phyloP scores from a whole-genome alignment of 2,329 filamentous ascomycete species.

The Trichoderma atroviride region DNA sequence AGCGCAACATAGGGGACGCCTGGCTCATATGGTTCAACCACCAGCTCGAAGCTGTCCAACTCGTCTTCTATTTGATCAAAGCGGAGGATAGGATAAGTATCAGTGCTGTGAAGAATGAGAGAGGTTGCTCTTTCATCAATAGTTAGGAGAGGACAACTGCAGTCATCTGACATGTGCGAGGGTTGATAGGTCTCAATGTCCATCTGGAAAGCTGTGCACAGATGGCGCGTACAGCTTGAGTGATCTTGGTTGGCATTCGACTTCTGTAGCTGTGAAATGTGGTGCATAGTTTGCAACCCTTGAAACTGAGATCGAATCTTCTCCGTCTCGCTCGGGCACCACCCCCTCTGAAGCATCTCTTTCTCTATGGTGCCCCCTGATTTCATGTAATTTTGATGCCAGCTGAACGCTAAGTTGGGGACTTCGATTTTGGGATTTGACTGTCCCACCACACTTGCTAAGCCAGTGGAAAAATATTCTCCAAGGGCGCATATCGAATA shows the following conservation, averaged over 20 bases:
- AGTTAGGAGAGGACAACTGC: conserved; percentile 32
- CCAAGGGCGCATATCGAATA: conserved; percentile 36
- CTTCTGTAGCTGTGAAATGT: conserved; percentile 31
- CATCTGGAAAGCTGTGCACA: conserved; percentile 39
- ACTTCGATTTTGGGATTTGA: conserved; percentile 26
- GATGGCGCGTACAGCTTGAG: conserved; percentile 32
- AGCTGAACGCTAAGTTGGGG: conserved; percentile 29
- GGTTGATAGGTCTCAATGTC: conserved; percentile 35
- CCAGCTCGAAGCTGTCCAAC: conserved; percentile 28
- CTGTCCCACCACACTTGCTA: conserved; percentile 14
- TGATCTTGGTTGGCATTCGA: conserved; percentile 31
- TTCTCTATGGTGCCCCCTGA: conserved; percentile 30
- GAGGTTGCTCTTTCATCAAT: conserved; percentile 30
- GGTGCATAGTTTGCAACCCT: conserved; percentile 34
- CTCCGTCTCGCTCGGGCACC: conserved; percentile 40
- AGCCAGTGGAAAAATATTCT: conserved; percentile 32
- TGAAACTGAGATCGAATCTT: conserved; percentile 33
- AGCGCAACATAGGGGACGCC: conserved; percentile 39
- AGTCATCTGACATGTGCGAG: conserved; percentile 31
- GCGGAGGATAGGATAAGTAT: conserved; percentile 31
- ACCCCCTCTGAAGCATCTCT: conserved; percentile 36
- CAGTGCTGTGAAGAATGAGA: conserved; percentile 27
- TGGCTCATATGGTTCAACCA: conserved; percentile 32
- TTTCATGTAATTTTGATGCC: conserved; percentile 30
- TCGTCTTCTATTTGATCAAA: conserved; percentile 19